phyloP scores from a whole-genome alignment of 2,329 filamentous ascomycete species.

The Hypomyces perniciosus region DNA sequence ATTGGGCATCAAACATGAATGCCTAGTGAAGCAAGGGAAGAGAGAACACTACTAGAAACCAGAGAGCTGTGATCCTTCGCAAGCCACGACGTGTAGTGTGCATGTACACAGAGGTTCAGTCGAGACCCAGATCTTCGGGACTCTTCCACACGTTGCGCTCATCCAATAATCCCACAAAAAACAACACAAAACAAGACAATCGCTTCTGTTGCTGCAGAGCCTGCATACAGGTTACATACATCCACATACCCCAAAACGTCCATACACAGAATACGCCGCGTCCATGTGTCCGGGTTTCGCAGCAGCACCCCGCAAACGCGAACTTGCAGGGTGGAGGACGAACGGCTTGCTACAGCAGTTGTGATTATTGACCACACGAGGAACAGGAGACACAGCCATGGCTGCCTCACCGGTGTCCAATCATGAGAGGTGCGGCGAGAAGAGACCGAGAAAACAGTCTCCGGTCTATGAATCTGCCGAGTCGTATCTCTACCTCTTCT shows the following conservation, averaged over 20 bases:
- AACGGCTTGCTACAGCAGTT: neutral
- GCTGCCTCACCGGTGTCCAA: neutral
- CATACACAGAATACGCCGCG: neutral
- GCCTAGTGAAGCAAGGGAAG: neutral
- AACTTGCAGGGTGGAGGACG: constrained; percentile 5
- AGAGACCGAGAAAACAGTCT: neutral
- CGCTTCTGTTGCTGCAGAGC: neutral
- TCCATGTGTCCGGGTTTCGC: constrained; percentile 3
- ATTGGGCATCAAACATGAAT: neutral
- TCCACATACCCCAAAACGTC: neutral
- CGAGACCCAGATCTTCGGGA: too few relatives aligned
- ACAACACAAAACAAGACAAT: neutral
- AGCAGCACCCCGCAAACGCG: constrained; percentile 12
- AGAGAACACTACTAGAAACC: too few relatives aligned
- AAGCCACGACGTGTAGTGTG: too few relatives aligned
- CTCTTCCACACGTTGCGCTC: neutral
- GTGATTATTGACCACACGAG: neutral
- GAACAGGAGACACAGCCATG: neutral
- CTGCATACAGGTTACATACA: neutral
- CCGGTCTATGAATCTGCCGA: neutral
- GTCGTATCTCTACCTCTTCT: constrained; percentile 25
- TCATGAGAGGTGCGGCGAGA: neutral
- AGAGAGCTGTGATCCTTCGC: too few relatives aligned
- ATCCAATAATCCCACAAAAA: neutral
- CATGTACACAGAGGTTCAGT: too few relatives aligned